These are phyloP conservation scores for Brassica hybrid DNA, from an alignment of 441 rosid species.

Conservation along the genomic window DNA sequence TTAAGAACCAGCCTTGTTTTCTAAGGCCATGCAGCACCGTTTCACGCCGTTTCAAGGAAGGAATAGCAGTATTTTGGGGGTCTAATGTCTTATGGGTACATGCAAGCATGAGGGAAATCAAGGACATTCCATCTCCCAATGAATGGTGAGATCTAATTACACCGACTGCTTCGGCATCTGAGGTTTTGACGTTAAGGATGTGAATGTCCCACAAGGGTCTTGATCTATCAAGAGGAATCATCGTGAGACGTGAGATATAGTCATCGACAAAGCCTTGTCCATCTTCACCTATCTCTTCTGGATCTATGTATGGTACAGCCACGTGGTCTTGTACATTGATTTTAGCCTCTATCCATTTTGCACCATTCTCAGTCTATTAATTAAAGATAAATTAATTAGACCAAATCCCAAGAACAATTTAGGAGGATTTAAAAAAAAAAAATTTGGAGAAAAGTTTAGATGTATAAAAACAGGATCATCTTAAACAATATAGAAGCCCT, in stretches of 20 bases:
- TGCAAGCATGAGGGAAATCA: constrained; percentile 52
- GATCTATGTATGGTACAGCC: constrained; percentile 36
- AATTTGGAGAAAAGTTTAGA: background rate
- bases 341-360: constrained; percentile 47
- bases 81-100: constrained; percentile 47
- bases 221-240: constrained; percentile 44
- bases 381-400: background rate
- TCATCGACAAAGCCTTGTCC: constrained; percentile 50
- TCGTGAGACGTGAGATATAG: constrained; percentile 39
- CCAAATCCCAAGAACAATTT: background rate
- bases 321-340: constrained; percentile 52
- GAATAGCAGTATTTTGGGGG: constrained; percentile 34
- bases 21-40: background rate
- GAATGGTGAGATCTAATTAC: constrained; percentile 53
- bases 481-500: background rate
- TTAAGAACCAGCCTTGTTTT: constrained; percentile 12
- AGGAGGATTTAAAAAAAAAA: too few species aligned
- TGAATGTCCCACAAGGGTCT: constrained; percentile 58
- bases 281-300: constrained; percentile 31
- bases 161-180: constrained; percentile 46
- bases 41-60: constrained; percentile 37
- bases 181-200: constrained; percentile 48
- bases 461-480: background rate
- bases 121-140: constrained; percentile 51
- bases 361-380: constrained; percentile 29